phyloP scores from a whole-genome alignment of 75 land plant species.

The Sequoiadendron giganteum region DNA sequence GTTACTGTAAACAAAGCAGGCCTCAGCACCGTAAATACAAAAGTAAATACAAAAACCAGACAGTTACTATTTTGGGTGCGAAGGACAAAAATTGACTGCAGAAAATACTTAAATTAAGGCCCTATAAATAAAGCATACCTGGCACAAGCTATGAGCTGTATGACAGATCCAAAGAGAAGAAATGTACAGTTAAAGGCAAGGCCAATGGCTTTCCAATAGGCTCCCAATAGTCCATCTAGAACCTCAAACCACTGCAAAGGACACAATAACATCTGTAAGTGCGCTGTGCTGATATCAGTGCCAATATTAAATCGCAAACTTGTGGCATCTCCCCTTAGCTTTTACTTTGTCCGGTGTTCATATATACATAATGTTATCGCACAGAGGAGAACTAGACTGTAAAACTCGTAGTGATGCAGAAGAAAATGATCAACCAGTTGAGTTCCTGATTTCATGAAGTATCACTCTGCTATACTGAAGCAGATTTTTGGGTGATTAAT shows the following conservation, averaged over 20 bases:
- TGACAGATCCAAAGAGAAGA: constrained; percentile 69
- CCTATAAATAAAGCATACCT: constrained; percentile 27
- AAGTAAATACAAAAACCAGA: neutral
- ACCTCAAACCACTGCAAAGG: constrained; percentile 70
- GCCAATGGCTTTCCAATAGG: constrained; percentile 53
- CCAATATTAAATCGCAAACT: neutral
- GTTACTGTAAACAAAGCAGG: constrained; percentile 51
- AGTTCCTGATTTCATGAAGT: neutral
- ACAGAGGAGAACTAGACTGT: neutral
- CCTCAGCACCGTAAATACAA: neutral
- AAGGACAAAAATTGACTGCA: neutral
- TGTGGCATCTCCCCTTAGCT: neutral
- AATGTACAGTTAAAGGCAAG: constrained; percentile 60
- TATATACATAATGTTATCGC: neutral
- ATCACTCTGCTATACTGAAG: neutral
- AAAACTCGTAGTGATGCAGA: neutral
- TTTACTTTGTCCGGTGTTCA: neutral
- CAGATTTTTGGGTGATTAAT: too few species aligned
- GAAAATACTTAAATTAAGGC: neutral
- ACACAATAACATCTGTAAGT: neutral
- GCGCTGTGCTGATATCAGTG: neutral
- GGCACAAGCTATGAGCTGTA: constrained; percentile 75
- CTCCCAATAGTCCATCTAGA: constrained; percentile 62
- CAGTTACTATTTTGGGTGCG: neutral
- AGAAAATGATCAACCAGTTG: neutral